A percentile compares a stretch with the other conserved stretches of the same genome.
Evolutionary conservation across 1,284 basidiomycete genomes (phyloP).

Genomic region (Irpex rosettiformis): DNA sequence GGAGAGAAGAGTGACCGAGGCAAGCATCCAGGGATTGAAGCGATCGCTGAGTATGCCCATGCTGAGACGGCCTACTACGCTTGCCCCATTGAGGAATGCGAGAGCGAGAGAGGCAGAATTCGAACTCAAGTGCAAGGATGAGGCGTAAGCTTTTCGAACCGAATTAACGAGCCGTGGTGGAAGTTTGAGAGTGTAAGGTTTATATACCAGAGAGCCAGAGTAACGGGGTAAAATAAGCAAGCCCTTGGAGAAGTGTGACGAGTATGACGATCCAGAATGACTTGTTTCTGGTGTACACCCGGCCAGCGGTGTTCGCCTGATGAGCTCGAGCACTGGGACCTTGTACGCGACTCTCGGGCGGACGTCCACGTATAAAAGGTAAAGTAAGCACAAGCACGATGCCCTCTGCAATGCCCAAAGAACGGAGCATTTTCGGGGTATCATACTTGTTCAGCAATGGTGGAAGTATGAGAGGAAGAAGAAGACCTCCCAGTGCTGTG

Average conservation of each 20-base stretch:
- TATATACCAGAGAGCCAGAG: constrained; percentile 21
- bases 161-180: background rate
- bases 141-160: constrained; percentile 19
- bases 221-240: constrained; percentile 23
- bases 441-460: constrained; percentile 9
- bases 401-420: constrained; percentile 2
- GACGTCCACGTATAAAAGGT: constrained; percentile 17
- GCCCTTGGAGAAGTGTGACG: constrained; percentile 23
- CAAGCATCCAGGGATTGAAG: constrained; percentile 24
- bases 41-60: constrained; percentile 24
- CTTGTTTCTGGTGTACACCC: constrained; percentile 17
- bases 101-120: constrained; percentile 20
- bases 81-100: constrained; percentile 22
- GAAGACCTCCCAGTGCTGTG: constrained; percentile 21
- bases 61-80: constrained; percentile 22
- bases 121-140: constrained; percentile 17
- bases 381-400: background rate
- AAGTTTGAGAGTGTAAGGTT: background rate
- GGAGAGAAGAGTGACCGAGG: constrained; percentile 15
- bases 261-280: constrained; percentile 19
- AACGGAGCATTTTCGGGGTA: constrained; percentile 6
- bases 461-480: constrained; percentile 13
- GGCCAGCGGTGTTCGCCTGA: background rate
- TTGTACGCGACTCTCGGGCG: constrained; percentile 20
- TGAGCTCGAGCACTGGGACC: constrained; percentile 6